Percentiles rank a stretch among this genome's conserved stretches.
These are phyloP conservation scores for Nemania serpens DNA, from an alignment of 2,329 filamentous ascomycete species.

Conservation along the genomic window DNA sequence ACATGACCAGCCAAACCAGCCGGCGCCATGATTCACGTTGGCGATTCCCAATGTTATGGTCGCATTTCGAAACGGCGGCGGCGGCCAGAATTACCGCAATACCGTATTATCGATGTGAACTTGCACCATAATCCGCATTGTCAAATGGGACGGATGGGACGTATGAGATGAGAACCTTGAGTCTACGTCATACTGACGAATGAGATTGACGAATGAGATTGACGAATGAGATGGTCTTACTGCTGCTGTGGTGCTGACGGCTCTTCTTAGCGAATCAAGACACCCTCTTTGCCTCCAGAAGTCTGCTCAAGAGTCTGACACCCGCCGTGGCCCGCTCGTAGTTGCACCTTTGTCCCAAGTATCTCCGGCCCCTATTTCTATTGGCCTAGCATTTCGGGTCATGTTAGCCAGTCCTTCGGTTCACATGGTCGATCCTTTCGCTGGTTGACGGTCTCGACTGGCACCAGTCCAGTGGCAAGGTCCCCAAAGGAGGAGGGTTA, in stretches of 20 bases:
- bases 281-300: no score
- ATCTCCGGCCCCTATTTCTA: conserved; percentile 2
- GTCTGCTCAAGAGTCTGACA: no score
- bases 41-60: conserved; percentile 19
- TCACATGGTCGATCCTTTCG: conserved; percentile 38
- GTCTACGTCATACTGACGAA: conserved; percentile 20
- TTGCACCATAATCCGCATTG: background rate
- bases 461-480: conserved; percentile 36
- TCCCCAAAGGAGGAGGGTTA: conserved; percentile 31
- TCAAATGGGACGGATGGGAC: background rate
- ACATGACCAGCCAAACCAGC: conserved; percentile 22
- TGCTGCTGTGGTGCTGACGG: no score
- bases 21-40: conserved; percentile 4
- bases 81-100: background rate
- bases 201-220: conserved; percentile 2
- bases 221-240: background rate
- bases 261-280: no score
- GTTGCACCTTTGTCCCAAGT: conserved; percentile 7
- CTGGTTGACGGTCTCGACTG: conserved; percentile 27
- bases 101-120: background rate
- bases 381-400: conserved; percentile 27
- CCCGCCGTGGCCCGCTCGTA: background rate
- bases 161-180: no score
- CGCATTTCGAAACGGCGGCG: conserved; percentile 6
- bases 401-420: conserved; percentile 35